Base-by-base conservation (phyloP, 2,329 filamentous ascomycete genomes). In the Monilinia polystroma region DNA sequence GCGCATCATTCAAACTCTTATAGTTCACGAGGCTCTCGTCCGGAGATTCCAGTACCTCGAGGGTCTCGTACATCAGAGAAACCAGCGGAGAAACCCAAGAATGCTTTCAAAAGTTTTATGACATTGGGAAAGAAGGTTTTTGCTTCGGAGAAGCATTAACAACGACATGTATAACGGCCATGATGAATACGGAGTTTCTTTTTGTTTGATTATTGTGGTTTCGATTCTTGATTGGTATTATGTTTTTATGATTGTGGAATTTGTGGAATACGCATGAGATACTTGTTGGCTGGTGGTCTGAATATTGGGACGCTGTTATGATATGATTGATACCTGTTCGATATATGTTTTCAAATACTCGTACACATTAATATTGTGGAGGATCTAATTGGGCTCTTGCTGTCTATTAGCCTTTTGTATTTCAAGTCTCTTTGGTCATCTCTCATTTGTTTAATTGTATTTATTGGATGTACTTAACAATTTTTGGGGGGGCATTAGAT, bases 111-210 rank as follows among this genome's bases (percentile, higher is more conserved):
- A n/a, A 57, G 51, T 38, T 56, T 67, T 4, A 64, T 64, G 38
- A 32, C 43, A n/a, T 32, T 64, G 32, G 66, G 60, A 29, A 67
- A 67, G 54, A 67, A 64, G 59, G 66, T 67, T 26, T 67, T 67
- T 67, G 51, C 65, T 57, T 56, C 63, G 18, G 63, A 26, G 18
- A 59, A 59, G 54, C 29, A 38, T 38, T 52, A 38, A 65, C 5
- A 8, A 41, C 38, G 45, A 52, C 5, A 51, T 62, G 58, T 62
- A 62, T 41, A 51, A 62, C 45, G 58, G 58, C 20, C 58, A 62
- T 62, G n/a, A 38, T 62, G 32, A 51, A 20, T 26, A 16, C 20
- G 29, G 58, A 54, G 32, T 54, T 55, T 65, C n/a, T 43, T 47
- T 47, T 66, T 53, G 26, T 63, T 66, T 23, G 54, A 41, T 57